Evolutionary conservation across 768 basidiomycete genomes (phyloP).

Genomic region (Suillus paluster): DNA sequence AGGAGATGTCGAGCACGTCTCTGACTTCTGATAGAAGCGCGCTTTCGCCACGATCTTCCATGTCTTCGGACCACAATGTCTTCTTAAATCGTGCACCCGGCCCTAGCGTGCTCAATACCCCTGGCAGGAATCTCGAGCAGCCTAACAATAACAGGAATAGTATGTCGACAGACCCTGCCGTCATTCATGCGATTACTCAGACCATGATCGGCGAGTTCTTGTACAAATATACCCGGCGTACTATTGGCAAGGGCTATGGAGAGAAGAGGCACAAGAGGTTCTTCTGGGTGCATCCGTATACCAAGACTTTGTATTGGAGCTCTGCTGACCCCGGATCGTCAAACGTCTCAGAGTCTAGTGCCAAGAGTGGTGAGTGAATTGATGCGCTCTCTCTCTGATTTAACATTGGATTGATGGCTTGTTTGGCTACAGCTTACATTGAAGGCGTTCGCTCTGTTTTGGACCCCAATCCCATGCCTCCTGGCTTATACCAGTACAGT

Average conservation of each 20-base stretch:
- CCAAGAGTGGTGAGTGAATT: conserved; percentile 87
- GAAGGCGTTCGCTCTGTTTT: conserved; percentile 90
- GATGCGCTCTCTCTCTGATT: conserved; percentile 13
- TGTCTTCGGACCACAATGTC: conserved; percentile 75
- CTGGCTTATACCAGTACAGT: conserved; percentile 90
- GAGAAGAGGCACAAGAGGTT: conserved; percentile 91
- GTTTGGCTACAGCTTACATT: conserved; percentile 72
- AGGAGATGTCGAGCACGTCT: conserved; percentile 69
- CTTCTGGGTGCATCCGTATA: conserved; percentile 99
- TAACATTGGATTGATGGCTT: conserved; percentile 11
- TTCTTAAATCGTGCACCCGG: conserved; percentile 46
- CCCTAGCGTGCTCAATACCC: conserved; percentile 45
- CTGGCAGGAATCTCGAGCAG: conserved; percentile 40
- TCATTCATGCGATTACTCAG: conserved; percentile 98
- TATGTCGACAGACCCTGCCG: conserved; percentile 78
- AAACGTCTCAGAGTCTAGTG: conserved; percentile 87
- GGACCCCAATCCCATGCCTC: conserved; percentile 95
- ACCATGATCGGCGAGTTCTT: conserved; percentile 99
- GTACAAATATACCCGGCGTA: conserved; percentile 93
- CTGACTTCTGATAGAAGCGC: conserved; percentile 71
- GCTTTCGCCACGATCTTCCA: conserved; percentile 77
- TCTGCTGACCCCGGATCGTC: conserved; percentile 90
- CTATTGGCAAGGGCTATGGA: conserved; percentile 90
- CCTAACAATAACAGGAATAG: conserved; percentile 28
- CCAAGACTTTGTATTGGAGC: conserved; percentile 97